Percentiles rank a stretch among this genome's conserved stretches.
These are phyloP conservation scores for Calonectria hawksworthii DNA, from an alignment of 2,329 filamentous ascomycete species.

Conservation along the genomic window DNA sequence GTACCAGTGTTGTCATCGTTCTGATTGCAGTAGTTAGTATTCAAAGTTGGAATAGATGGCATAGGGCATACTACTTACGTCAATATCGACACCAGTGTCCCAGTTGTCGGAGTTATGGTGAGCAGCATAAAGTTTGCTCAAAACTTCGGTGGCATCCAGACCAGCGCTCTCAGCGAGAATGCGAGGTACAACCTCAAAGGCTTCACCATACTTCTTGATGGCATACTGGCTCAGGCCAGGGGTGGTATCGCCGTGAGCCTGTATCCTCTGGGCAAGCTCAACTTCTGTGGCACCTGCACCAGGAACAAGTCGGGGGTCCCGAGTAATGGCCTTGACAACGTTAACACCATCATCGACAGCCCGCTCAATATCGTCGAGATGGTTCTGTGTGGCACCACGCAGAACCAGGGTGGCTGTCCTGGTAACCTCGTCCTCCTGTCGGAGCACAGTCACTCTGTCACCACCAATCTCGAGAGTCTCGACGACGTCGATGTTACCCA, in stretches of 20 bases:
- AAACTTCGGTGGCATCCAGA: slow-evolving; percentile 95
- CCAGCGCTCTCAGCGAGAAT: slow-evolving; percentile 95
- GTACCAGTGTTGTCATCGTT: slow-evolving; percentile 85
- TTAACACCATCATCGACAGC: slow-evolving; percentile 99
- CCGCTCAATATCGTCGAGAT: slow-evolving; percentile 96
- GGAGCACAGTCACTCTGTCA: slow-evolving; percentile 97
- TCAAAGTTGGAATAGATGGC: background rate
- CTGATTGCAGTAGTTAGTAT: slow-evolving; percentile 54
- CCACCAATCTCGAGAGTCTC: slow-evolving; percentile 98
- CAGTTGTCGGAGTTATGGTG: slow-evolving; percentile 91
- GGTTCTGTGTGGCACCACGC: slow-evolving; percentile 96
- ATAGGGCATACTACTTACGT: slow-evolving; percentile 63
- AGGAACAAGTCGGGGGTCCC: slow-evolving; percentile 90
- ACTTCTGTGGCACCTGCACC: slow-evolving; percentile 96
- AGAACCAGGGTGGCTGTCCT: slow-evolving; percentile 95
- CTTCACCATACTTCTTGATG: slow-evolving; percentile 97
- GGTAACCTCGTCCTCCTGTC: slow-evolving; percentile 93
- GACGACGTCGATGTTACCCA: slow-evolving; percentile 94
- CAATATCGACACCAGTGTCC: slow-evolving; percentile 94
- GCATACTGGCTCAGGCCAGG: slow-evolving; percentile 94
- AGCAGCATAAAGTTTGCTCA: slow-evolving; percentile 92
- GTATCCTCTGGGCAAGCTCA: slow-evolving; percentile 93
- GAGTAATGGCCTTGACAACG: slow-evolving; percentile 97
- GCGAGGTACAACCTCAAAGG: slow-evolving; percentile 96
- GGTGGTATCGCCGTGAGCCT: slow-evolving; percentile 91